These are phyloP conservation scores for Arctium minus DNA, from an alignment of 129 eudicot species.

Conservation along the genomic window DNA sequence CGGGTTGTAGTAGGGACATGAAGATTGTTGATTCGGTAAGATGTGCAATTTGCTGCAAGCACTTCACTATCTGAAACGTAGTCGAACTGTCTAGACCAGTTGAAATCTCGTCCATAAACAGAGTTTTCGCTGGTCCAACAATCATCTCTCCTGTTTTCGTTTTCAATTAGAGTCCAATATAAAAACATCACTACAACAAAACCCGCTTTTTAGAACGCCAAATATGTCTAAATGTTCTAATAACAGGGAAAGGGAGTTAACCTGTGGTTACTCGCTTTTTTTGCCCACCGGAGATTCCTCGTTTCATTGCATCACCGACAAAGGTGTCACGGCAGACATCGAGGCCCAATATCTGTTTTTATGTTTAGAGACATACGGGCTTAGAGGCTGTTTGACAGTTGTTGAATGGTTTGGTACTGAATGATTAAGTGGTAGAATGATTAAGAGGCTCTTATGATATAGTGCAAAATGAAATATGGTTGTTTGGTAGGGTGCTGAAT, in stretches of 20 bases:
- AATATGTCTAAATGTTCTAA: background rate
- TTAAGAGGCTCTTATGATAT: too few species aligned
- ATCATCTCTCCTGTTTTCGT: constrained; percentile 66
- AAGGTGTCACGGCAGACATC: constrained; percentile 79
- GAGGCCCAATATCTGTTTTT: constrained; percentile 62
- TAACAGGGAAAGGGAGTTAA: background rate
- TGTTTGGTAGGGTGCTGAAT: too few species aligned
- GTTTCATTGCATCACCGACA: constrained; percentile 74
- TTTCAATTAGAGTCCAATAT: background rate
- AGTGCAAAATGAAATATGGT: too few species aligned
- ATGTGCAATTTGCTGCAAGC: constrained; percentile 77
- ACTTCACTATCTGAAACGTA: constrained; percentile 83
- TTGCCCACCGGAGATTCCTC: constrained; percentile 90
- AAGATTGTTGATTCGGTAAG: constrained; percentile 67
- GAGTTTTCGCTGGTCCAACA: constrained; percentile 81
- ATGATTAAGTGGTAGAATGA: too few species aligned
- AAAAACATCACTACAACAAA: background rate
- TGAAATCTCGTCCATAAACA: constrained; percentile 92
- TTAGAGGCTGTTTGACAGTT: too few species aligned
- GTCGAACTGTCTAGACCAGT: constrained; percentile 92
- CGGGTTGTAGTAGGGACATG: constrained; percentile 88
- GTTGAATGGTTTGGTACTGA: too few species aligned
- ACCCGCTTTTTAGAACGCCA: background rate
- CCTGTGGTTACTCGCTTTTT: constrained; percentile 89
- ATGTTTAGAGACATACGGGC: background rate